Conservation (phyloP, 1,139 yeast species). For the Saccharomycopsis hybrid region DNA sequence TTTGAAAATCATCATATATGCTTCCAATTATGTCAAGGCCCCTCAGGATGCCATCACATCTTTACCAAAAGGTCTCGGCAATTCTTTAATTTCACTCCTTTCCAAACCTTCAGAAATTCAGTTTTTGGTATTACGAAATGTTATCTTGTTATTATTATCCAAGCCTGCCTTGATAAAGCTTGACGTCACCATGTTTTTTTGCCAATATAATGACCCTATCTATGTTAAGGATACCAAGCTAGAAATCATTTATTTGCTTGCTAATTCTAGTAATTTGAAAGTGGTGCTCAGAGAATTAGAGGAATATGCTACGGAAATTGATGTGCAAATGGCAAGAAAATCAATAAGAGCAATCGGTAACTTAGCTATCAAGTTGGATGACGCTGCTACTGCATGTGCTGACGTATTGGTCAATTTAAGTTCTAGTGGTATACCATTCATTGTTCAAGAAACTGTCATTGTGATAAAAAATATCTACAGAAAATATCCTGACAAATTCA, state of each 20-base stretch:
- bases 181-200: conserved; percentile 73
- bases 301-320: conserved; percentile 84
- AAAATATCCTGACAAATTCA: conserved; percentile 52
- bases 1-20: conserved; percentile 63
- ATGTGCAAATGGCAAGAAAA: conserved; percentile 77
- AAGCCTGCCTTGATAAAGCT: conserved; percentile 55
- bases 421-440: conserved; percentile 62
- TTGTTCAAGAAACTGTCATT: conserved; percentile 74
- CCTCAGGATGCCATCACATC: conserved; percentile 39
- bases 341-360: conserved; percentile 89
- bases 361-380: conserved; percentile 68
- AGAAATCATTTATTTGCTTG: conserved; percentile 76
- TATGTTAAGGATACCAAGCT: conserved; percentile 87
- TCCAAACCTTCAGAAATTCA: conserved; percentile 81
- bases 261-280: conserved; percentile 55
- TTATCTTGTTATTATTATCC: conserved; percentile 65
- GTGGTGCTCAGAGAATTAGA: conserved; percentile 68
- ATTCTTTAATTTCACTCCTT: conserved; percentile 63
- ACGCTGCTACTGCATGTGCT: conserved; percentile 58
- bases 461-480: conserved; percentile 74
- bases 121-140: conserved; percentile 74
- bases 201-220: conserved; percentile 78
- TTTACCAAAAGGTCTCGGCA: conserved; percentile 57
- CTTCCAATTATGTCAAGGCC: conserved; percentile 58
- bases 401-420: conserved; percentile 54